phyloP scores from a whole-genome alignment of 495 filamentous ascomycete genomes.

The Pseudevernia furfuracea region DNA sequence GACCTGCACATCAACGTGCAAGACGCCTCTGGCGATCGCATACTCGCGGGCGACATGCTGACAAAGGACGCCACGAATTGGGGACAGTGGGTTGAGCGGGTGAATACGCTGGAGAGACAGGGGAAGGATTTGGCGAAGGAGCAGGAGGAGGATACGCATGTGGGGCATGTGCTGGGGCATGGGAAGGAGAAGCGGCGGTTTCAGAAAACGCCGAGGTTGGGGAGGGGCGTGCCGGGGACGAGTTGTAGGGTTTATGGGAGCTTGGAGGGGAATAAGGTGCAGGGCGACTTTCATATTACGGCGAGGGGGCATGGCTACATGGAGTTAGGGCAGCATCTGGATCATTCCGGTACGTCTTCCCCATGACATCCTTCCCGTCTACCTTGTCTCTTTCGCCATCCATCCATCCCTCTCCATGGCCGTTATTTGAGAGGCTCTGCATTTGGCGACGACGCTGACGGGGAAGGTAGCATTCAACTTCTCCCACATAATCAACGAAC shows the following conservation, averaged over 20 bases:
- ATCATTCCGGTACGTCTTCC: constrained; percentile 60
- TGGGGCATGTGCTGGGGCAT: constrained; percentile 45
- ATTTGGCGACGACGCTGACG: neutral
- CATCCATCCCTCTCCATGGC: neutral
- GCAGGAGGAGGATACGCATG: constrained; percentile 49
- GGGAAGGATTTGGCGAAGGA: constrained; percentile 39
- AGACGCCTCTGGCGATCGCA: constrained; percentile 85
- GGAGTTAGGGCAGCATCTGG: constrained; percentile 71
- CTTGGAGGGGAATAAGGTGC: constrained; percentile 88
- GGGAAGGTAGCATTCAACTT: constrained; percentile 77
- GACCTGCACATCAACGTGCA: constrained; percentile 95
- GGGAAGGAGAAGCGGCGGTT: constrained; percentile 47
- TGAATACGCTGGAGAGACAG: constrained; percentile 56
- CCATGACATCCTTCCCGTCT: constrained; percentile 4
- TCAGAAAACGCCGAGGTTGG: constrained; percentile 59
- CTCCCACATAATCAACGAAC: constrained; percentile 91
- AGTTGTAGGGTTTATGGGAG: constrained; percentile 83
- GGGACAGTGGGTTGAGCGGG: constrained; percentile 70
- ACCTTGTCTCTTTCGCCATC: neutral
- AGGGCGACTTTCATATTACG: constrained; percentile 97
- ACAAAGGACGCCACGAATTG: constrained; percentile 70
- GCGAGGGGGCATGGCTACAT: constrained; percentile 89
- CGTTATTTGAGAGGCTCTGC: neutral
- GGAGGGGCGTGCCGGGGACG: constrained; percentile 47
- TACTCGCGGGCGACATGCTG: constrained; percentile 71